Evolutionary conservation across 2,329 filamentous ascomycete genomes (phyloP).

Genomic region (Aureobasidium sp.): DNA sequence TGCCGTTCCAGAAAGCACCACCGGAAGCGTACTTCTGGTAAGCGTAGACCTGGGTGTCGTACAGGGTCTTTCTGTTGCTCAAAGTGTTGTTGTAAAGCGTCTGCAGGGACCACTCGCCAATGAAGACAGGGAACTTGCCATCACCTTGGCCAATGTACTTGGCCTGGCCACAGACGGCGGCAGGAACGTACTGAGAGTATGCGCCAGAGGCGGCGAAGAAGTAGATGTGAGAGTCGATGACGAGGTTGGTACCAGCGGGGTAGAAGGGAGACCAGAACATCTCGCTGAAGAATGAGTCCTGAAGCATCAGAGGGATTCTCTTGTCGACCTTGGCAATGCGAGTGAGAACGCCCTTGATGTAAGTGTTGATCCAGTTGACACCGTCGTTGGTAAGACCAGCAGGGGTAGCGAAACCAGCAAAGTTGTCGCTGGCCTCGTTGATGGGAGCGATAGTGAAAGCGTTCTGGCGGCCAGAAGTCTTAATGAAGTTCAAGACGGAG

Average conservation of each 20-base stretch:
- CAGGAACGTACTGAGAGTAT: constrained; percentile 23
- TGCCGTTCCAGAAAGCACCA: constrained; percentile 25
- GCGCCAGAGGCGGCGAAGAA: constrained; percentile 25
- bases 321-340: constrained; percentile 23
- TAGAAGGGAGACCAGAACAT: constrained; percentile 26
- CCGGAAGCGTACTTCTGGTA: constrained; percentile 29
- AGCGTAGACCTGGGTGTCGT: constrained; percentile 29
- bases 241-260: constrained; percentile 24
- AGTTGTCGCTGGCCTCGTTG: constrained; percentile 33
- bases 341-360: constrained; percentile 27
- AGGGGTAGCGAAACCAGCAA: constrained; percentile 29
- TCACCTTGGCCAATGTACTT: constrained; percentile 18
- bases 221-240: constrained; percentile 29
- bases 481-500: constrained; percentile 28
- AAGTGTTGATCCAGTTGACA: constrained; percentile 28
- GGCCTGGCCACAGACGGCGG: constrained; percentile 25
- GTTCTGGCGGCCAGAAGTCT: constrained; percentile 24
- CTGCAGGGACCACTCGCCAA: constrained; percentile 29
- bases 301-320: constrained; percentile 30
- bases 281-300: constrained; percentile 26
- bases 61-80: constrained; percentile 22
- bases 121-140: constrained; percentile 23
- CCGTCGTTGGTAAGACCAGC: constrained; percentile 26
- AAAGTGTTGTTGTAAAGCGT: constrained; percentile 15
- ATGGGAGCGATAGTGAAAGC: constrained; percentile 32